These are phyloP conservation scores for Penicillium parvum DNA, from an alignment of 495 filamentous ascomycete genomes.

Conservation along the genomic window DNA sequence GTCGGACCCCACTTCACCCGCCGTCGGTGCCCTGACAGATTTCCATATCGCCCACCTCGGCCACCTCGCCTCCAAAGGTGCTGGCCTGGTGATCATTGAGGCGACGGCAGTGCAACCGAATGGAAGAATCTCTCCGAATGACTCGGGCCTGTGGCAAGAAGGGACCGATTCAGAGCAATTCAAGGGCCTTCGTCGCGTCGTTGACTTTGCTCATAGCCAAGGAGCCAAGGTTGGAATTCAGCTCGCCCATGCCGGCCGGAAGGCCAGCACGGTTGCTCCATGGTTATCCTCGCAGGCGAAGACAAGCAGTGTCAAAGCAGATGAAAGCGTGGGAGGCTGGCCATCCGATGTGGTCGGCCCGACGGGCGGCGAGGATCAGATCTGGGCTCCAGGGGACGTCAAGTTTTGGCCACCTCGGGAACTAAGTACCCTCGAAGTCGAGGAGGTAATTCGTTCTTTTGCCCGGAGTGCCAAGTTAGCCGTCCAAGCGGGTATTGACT, in stretches of 20 bases:
- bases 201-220: constrained; percentile 58
- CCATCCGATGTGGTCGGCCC: constrained; percentile 61
- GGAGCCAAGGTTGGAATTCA: constrained; percentile 66
- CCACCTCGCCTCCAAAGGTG: constrained; percentile 59
- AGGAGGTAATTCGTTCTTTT: constrained; percentile 58
- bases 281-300: constrained; percentile 45
- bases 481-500: constrained; percentile 62
- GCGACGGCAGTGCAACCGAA: constrained; percentile 62
- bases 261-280: constrained; percentile 60
- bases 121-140: constrained; percentile 68
- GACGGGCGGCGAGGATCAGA: constrained; percentile 43
- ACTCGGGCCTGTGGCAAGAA: constrained; percentile 65
- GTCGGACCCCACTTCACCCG: constrained; percentile 27
- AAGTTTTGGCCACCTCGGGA: constrained; percentile 35
- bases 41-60: constrained; percentile 66
- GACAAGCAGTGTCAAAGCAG: constrained; percentile 37
- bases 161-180: constrained; percentile 50
- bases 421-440: constrained; percentile 52
- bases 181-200: constrained; percentile 55
- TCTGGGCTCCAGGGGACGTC: constrained; percentile 39
- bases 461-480: constrained; percentile 55
- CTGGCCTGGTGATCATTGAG: constrained; percentile 62
- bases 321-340: constrained; percentile 61
- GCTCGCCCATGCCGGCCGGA: constrained; percentile 70
- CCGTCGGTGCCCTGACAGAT: constrained; percentile 61